Base-by-base conservation (phyloP, 208 protist genomes). In the Crithidia sp. region DNA sequence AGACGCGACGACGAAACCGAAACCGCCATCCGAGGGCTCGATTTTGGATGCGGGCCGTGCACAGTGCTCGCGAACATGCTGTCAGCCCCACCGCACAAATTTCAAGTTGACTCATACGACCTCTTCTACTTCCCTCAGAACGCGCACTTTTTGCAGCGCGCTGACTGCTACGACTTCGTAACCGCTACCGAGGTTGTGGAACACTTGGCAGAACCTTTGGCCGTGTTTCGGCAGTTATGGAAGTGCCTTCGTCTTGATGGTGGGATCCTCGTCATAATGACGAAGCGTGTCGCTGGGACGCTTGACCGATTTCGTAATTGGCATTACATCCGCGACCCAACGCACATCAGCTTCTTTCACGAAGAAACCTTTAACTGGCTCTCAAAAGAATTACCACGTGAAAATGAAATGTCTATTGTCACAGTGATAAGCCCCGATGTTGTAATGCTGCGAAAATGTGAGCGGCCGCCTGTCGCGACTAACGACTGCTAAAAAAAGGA, bases 281-380 rank as follows among this genome's bases (percentile, higher is more conserved):
- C 86, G 7, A 86, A 87, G 17, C 70, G 82, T 6, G 82, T 82
- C 2, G 76, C 74, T 4, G 82, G 77, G 0, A 75, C 73, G 2
- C 57, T 88, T 6, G 86, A 81, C 9, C 67, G 66, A 36, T 90
- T 90, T 53, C 54, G 67, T 28, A 81, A 81, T 39, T 90, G 86
- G 86, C 86, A 90, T 53, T 90, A 90, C 70, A 87, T 82, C 45
- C 75, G 82, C 0, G 86, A 90, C 52, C 80, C 74, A 0, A 87
- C 86, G 2, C 86, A 90, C 67, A 84, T 90, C 14, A 78, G 61
- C 2, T 90, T 88, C 57, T 87, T 87, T 37, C 58, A 69, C 10
- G 72, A 70, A 7, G 50, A 61, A 3, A 82, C 79, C 0, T 87
- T 90, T 19, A 14, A 41, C 12, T 89, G 81, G 81, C 44, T 89